Evolutionary conservation across 352 stramenopile genomes (phyloP), one percentile per base, ranked within the genome.

Genomic region (Pythium volutum): DNA sequence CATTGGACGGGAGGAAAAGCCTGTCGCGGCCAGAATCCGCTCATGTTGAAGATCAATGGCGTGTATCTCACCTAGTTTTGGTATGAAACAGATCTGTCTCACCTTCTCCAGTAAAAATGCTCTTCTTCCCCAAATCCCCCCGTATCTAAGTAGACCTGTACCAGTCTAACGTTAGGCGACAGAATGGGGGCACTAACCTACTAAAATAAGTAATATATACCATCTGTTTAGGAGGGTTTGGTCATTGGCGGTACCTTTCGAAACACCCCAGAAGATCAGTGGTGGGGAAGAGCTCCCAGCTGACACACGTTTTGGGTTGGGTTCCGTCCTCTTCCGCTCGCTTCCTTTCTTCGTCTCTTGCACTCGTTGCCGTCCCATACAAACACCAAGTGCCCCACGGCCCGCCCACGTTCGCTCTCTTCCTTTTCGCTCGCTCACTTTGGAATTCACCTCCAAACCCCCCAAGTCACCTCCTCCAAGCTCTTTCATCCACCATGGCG

Each of bases 401-500:
- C 3, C 26, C 18, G 3, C 9, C 10, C 38, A 18, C 39, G 38
- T 9, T 10, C 23, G 15, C 22, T 36, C 27, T 52, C 27, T 5
- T 5, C 43, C 15, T 7, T 10, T 49, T 22, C 38, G 2, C 10
- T 36, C 14, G 57, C 46, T 56, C 59, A 67, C 51, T 67, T 67
- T 61, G 51, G 51, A 67, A 56, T 67, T 62, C 41, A 43, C 59
- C 25, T 36, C 33, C 45, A 42, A 27, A 20, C 47, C 23, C 34
- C 45, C 49, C 22, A 52, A 52, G 14, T 27, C 10, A 26, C 36
- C 16, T 33, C 29, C 31, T 27, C 51, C 34, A 31, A 22, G 23
- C 23, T 33, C 46, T 34, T 34, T 34, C 27, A 10, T 27, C 8
- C 31, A 74, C 43, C 27, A 89, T 89, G 79, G 71, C 79, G 53